Percentiles rank a stretch among this genome's conserved stretches.
These are phyloP conservation scores for Saccharomycopsis babjevae DNA, from an alignment of 805 yeast genomes.

Conservation along the genomic window DNA sequence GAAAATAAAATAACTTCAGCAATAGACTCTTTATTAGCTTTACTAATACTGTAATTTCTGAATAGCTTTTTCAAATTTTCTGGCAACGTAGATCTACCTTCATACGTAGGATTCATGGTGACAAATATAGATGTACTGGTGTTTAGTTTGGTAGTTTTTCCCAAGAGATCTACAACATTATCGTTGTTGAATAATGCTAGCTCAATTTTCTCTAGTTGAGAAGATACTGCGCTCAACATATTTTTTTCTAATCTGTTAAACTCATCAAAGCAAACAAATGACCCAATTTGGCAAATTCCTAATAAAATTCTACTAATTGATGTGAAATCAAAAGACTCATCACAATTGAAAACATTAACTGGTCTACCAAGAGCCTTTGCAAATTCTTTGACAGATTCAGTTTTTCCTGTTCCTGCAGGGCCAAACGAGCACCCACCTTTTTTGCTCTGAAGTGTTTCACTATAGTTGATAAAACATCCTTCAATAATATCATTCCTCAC, in stretches of 20 bases:
- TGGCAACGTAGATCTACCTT: conserved; percentile 74
- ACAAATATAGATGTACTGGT: conserved; percentile 64
- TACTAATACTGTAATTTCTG: conserved; percentile 60
- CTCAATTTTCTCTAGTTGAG: conserved; percentile 68
- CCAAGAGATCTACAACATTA: conserved; percentile 31
- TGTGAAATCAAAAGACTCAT: conserved; percentile 74
- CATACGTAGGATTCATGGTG: conserved; percentile 85
- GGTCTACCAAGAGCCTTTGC: conserved; percentile 70
- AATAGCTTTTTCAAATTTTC: conserved; percentile 77
- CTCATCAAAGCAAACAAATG: conserved; percentile 96
- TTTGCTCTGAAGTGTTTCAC: conserved; percentile 61
- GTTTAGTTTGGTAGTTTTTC: conserved; percentile 31
- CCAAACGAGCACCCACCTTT: conserved; percentile 91
- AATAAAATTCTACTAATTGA: conserved; percentile 66
- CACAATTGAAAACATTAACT: conserved; percentile 86
- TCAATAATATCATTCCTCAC: conserved; percentile 70
- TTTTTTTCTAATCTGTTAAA: conserved; percentile 69
- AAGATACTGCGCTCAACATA: conserved; percentile 75
- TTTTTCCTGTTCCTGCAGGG: conserved; percentile 97
- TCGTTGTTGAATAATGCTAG: conserved; percentile 30
- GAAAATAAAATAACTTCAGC: conserved; percentile 63
- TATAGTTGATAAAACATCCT: conserved; percentile 54
- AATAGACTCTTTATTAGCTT: conserved; percentile 61
- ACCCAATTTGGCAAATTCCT: conserved; percentile 76
- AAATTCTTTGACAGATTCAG: conserved; percentile 79